Percentiles rank a stretch among this genome's conserved stretches.
Conservation (phyloP, 2,329 filamentous ascomycete genomes). For the Chalaropsis thielavioides region DNA sequence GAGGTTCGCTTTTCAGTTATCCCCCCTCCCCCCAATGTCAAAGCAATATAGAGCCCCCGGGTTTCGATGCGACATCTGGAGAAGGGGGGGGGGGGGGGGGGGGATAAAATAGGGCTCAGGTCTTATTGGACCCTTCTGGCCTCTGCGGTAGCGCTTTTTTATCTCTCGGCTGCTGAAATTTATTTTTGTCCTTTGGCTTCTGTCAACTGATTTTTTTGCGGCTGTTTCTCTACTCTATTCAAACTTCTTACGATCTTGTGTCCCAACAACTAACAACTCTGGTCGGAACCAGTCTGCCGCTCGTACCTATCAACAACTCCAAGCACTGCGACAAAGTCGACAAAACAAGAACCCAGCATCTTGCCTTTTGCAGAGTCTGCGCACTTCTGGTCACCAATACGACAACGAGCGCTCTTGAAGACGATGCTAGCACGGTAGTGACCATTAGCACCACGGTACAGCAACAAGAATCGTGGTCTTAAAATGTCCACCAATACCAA, state of each 20-base stretch:
- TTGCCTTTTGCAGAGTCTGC: neutral
- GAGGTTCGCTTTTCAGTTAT: neutral
- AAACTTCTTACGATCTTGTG: neutral
- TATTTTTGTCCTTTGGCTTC: neutral
- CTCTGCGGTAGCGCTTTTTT: neutral
- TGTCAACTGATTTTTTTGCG: neutral
- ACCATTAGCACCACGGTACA: neutral
- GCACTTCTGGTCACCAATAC: neutral
- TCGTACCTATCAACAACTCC: neutral
- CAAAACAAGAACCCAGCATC: neutral
- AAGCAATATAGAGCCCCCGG: neutral
- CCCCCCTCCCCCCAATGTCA: neutral
- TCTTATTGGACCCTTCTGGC: neutral
- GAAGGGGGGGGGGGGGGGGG: neutral
- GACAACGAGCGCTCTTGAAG: neutral
- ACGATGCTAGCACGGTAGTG: neutral
- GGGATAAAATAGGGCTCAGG: neutral
- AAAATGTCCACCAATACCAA: neutral
- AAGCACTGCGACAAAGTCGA: neutral
- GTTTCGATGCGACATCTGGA: neutral
- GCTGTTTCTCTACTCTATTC: neutral
- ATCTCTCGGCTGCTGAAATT: neutral
- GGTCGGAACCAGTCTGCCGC: neutral
- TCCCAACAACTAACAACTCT: neutral
- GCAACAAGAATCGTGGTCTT: neutral